Evolutionary conservation across 352 stramenopile species (phyloP), one percentile per base, ranked within the genome.

Genomic region (Globisporangium sylvaticum): DNA sequence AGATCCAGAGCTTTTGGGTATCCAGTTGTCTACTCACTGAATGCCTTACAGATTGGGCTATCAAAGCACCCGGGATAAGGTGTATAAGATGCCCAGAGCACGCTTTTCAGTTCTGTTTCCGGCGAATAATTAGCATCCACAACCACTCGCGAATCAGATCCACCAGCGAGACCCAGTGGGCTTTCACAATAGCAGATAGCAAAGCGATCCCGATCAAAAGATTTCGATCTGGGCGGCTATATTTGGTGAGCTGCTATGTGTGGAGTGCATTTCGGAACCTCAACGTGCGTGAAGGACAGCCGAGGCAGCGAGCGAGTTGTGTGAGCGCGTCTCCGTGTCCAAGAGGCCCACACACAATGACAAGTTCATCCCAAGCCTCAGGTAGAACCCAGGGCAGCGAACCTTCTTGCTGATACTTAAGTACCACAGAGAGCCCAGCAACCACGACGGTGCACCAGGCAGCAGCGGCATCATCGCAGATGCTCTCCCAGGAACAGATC

Each of bases 401-500:
- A 46, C 39, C 39, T 46, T 46, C 15, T 46, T 46, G 39, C 15
- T 46, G 39, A 46, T 46, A 46, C 39, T 46, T 46, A n/a, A 46
- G 39, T 46, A 46, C 9, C 39, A 46, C 39, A 15, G 15, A 6
- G 15, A 46, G 60, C 15, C 46, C 53, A 58, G 9, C 55, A 31
- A 27, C 20, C 61, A 63, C 24, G 60, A 64, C 58, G 60, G 31
- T 20, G 54, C 29, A 60, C 29, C 54, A 60, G 29, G 54, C 29
- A 48, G 61, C 48, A 55, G 37, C 53, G 48, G 10, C 37, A 58
- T 10, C 37, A 58, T 10, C 37, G 24, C 57, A 64, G 55, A 78
- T 78, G 68, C 68, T 73, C 59, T 55, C 72, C 12, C 66, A 73
- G 14, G 52, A 66, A 29, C 61, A 65, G 52, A 58, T 67, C 22